Base-by-base conservation (phyloP, 1,284 basidiomycete genomes). In the Ustilago bromivora region DNA sequence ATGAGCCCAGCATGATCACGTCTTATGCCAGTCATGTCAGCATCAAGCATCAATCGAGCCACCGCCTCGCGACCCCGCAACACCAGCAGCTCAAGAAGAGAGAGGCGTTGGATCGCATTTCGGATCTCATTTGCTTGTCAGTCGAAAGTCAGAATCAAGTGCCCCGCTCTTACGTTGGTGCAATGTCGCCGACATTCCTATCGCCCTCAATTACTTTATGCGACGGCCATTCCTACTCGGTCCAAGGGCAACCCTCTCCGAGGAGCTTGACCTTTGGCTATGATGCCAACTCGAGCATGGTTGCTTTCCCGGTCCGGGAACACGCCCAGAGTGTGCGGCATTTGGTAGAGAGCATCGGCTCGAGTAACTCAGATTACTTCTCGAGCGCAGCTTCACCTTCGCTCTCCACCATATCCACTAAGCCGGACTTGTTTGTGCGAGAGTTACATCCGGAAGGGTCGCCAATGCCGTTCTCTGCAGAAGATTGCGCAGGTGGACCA, bases 21-120 rank as follows among this genome's bases (percentile, higher is more conserved):
- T 35, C 57, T 41, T 17, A 58, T 41, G 34, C 41, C 32, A 17
- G 40, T 23, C 11, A 23, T 19, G 15, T 46, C 31, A 12, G 19
- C 0, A 10, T 5, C 13, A 17, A 12, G 5, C 17, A 38, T 15
- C 46, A 55, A 19, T 52, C 55, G 19, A 60, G 53, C 23, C 61
- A 69, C 12, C 61, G 61, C 3, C 43, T 59, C 10, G 57, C 68
- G 31, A 55, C 41, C 23, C 62, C 57, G 52, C 67, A 46, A 19
- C 63, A 53, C 31, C 31, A 59, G 32, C 35, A 51, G 23, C 49
- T 51, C 49, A 56, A 63, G 41, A 70, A 75, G 12, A 64, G 36
- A 15, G 66, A 65, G 12, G 72, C 66, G 4, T 63, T 75, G 43
- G 60, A 75, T 41, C 62, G 66, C 4, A 57, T 75, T 35, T 75